Base-by-base conservation (phyloP, 2,329 filamentous ascomycete genomes). In the Blumeria hordei region DNA sequence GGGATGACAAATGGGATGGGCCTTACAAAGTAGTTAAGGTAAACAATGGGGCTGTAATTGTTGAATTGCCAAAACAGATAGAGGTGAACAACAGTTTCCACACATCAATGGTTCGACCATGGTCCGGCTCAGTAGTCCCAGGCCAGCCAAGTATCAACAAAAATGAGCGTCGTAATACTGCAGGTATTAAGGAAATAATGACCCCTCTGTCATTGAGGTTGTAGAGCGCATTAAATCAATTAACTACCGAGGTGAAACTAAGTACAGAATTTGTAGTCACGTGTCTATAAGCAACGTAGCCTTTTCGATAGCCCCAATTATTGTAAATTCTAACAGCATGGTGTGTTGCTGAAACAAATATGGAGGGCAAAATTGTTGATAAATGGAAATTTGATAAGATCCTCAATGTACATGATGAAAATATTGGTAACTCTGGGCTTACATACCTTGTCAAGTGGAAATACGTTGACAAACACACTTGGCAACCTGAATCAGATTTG, bases 401-500 rank as follows among this genome's bases (percentile, higher is more conserved):
- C 28, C 3, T 45, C 11, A 56, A 78, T 77, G 76, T 70, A 81
- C 78, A 81, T 67, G 68, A 79, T 73, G 66, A 84, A 84, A 32
- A 50, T 50, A 33, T 33, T 33, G 45, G 8, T 33, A 49, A 32
- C 9, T 6, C 28, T 10, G 45, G 8, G 10, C 45, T 50, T 3
- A 33, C 21, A 9, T 50, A 33, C 5, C 45, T 50, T 1, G 4
- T 50, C 14, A 50, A 18, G 10, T 45, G 43, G 43, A 45, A 45
- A 18, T 45, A 45, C 14, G 28, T 18, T 45, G 43, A 45, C n/a
- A n/a, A n/a, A n/a, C n/a, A n/a, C n/a, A n/a, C 36, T 39, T 39
- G 36, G 14, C 14, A 39, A 14, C 36, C 14, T 9, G 36, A 39
- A 14, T 39, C 36, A 39, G 36, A 39, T 14, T 39, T 39, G 14